Evolutionary conservation across 139 green algal species (phyloP), one percentile per base, ranked within the genome.

Genomic region (Tetradesmus obliquus): DNA sequence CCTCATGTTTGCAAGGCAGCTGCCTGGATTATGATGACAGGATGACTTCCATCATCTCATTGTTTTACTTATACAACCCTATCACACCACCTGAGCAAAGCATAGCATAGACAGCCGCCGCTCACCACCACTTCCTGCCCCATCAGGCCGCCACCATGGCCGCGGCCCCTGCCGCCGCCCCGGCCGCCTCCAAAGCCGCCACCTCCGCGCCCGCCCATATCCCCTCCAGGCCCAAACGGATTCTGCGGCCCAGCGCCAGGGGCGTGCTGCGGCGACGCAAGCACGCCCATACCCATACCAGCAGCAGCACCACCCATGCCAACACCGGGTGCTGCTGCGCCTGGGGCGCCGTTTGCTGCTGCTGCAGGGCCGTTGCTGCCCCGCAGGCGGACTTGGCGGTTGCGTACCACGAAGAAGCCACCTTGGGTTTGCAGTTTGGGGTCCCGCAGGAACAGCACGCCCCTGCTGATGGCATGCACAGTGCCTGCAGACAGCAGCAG

Each of bases 391-490:
- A 93, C 91, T 66, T 94, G 88, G 32, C 92, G 86, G 51, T 91
- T 94, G 55, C 92, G 92, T 51, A 97, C 95, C 82, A 94, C 96
- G 5, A 97, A 45, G 74, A 96, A 98, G 54, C 96, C 96, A 45
- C 95, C 81, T 1, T 96, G 92, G 45, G 95, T 94, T 0, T 80
- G 54, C 22, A 96, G 62, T 84, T 98, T 94, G n/a, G 93, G 91
- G 24, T 86, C 89, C 79, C 96, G 94, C 57, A 98, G 79, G 90
- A 99, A 99, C 22, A 99, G 91, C 5, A 92, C 80, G 10, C 94
- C 95, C 19, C 93, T 92, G 91, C 95, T 94, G 82, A 99, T 95
- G 92, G 97, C 95, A 88, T 96, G 93, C 53, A 99, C 96, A 22
- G 95, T 97, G 88, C 97, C 97, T 58, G 86, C 91, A 62, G 72